These are phyloP conservation scores for Phascolomyces articulosus DNA, from an alignment of 371 early-diverging fungal species.

Conservation along the genomic window DNA sequence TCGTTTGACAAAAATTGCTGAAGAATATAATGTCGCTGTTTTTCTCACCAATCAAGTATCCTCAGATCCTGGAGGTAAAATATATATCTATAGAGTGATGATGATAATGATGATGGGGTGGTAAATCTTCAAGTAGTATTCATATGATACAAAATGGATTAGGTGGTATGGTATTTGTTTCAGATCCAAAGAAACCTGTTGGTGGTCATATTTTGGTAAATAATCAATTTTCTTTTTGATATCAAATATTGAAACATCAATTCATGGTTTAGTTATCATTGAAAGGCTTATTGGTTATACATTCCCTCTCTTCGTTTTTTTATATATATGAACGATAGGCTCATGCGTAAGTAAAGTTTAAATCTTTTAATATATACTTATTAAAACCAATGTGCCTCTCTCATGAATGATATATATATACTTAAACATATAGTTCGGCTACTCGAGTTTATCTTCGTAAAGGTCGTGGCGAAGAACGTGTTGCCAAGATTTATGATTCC, in stretches of 20 bases:
- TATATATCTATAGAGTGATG: slow-evolving; percentile 31
- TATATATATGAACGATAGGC: slow-evolving; percentile 26
- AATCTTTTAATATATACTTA: background rate
- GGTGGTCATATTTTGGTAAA: slow-evolving; percentile 78
- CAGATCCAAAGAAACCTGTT: slow-evolving; percentile 87
- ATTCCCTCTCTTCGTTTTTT: no score
- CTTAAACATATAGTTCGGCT: slow-evolving; percentile 38
- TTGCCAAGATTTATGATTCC: slow-evolving; percentile 90
- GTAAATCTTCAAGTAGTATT: no score
- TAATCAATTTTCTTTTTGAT: background rate
- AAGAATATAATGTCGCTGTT: slow-evolving; percentile 89
- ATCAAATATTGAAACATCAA: background rate
- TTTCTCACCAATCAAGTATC: slow-evolving; percentile 88
- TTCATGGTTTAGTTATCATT: no score
- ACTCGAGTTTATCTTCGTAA: slow-evolving; percentile 84
- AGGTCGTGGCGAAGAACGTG: slow-evolving; percentile 84
- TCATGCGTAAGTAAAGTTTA: slow-evolving; percentile 45
- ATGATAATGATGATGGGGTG: no score
- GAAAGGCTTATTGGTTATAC: no score
- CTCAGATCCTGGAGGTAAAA: slow-evolving; percentile 51
- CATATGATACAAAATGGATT: no score
- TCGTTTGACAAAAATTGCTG: slow-evolving; percentile 79
- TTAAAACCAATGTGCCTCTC: no score
- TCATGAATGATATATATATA: no score
- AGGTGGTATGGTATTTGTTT: slow-evolving; percentile 72